Percentiles rank a stretch among this genome's conserved stretches.
These are phyloP conservation scores for Chloranthus sessilifolius DNA, from an alignment of 164 flowering plant species.

Conservation along the genomic window DNA sequence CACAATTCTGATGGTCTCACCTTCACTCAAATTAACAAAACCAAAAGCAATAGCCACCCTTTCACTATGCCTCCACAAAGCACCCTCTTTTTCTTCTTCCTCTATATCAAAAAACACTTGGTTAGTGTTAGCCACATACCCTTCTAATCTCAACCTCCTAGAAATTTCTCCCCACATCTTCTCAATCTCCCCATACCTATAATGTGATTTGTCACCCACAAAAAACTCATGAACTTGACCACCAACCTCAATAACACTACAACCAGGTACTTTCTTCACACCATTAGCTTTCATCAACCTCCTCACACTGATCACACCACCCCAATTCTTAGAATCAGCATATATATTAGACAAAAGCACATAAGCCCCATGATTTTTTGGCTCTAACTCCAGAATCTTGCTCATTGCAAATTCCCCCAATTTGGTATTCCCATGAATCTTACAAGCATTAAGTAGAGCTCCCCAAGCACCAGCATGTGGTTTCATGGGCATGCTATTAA, in stretches of 20 bases:
- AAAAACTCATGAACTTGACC: slow-evolving; percentile 56
- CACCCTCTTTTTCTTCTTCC: slow-evolving; percentile 49
- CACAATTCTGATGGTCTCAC: slow-evolving; percentile 34
- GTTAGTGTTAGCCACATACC: slow-evolving; percentile 38
- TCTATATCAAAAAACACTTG: slow-evolving; percentile 43
- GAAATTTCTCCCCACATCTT: slow-evolving; percentile 33
- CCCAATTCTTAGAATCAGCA: slow-evolving; percentile 41
- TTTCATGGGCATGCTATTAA: slow-evolving; percentile 44
- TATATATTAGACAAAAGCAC: slow-evolving; percentile 48
- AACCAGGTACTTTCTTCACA: slow-evolving; percentile 51
- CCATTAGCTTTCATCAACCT: slow-evolving; percentile 36
- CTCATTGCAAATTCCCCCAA: slow-evolving; percentile 41
- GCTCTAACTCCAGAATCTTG: slow-evolving; percentile 44
- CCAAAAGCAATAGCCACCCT: slow-evolving; percentile 53
- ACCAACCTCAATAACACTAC: slow-evolving; percentile 47
- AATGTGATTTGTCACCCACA: slow-evolving; percentile 41
- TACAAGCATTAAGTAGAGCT: slow-evolving; percentile 49
- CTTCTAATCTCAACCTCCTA: slow-evolving; percentile 28
- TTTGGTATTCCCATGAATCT: slow-evolving; percentile 33
- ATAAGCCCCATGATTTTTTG: slow-evolving; percentile 38
- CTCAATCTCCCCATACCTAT: slow-evolving; percentile 33
- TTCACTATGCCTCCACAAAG: slow-evolving; percentile 37
- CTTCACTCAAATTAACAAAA: slow-evolving; percentile 30
- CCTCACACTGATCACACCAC: slow-evolving; percentile 30
- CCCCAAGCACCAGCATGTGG: slow-evolving; percentile 65